A percentile compares a stretch with the other conserved stretches of the same genome.
Conservation (phyloP, 306 rosid genomes). For the Adenanthera pavonina region DNA sequence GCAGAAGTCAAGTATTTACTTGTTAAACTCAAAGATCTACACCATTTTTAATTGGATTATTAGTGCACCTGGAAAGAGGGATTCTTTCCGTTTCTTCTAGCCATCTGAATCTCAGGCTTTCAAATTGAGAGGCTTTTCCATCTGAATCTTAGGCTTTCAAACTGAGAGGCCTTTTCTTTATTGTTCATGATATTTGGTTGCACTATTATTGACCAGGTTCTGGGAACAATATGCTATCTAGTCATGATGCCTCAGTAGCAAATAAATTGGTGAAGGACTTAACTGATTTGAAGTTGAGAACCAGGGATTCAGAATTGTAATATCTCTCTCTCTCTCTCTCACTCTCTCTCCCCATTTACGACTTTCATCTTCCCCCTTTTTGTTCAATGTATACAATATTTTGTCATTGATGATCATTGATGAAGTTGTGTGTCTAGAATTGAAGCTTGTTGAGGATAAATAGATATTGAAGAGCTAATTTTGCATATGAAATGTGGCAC, state of each 20-base stretch:
- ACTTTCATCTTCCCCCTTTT: not conserved
- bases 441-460: constrained; percentile 13
- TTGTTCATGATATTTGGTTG: not conserved
- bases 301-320: constrained; percentile 53
- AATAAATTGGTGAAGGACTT: constrained; percentile 67
- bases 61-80: not conserved
- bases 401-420: not conserved
- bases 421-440: not conserved
- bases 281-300: constrained; percentile 46
- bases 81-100: not conserved
- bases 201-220: constrained; percentile 55
- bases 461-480: not conserved
- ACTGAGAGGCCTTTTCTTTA: not conserved
- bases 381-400: not conserved
- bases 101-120: not conserved
- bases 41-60: not conserved
- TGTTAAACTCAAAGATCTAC: not conserved
- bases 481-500: not conserved
- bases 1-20: not conserved
- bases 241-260: constrained; percentile 68
- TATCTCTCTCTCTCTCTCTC: constrained; percentile 7
- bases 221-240: constrained; percentile 73
- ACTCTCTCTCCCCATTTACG: not conserved
- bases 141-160: not conserved
- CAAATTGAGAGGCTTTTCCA: not conserved